Evolutionary conservation across 2,329 filamentous ascomycete species (phyloP).

Genomic region (Berkeleyomyces basicola): DNA sequence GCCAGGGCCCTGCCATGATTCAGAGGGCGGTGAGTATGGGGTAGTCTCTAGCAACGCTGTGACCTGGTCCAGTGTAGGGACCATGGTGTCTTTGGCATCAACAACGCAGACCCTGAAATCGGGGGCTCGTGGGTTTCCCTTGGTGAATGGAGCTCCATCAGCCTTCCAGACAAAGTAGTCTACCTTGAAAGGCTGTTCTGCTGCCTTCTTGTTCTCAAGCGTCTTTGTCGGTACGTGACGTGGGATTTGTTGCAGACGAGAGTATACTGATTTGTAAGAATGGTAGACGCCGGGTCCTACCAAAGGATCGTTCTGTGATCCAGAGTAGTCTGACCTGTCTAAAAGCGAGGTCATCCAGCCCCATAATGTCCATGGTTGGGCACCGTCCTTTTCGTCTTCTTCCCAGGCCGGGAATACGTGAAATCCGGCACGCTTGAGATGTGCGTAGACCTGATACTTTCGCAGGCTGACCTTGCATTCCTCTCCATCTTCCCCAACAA

Average conservation of each 20-base stretch:
- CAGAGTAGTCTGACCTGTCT: constrained; percentile 15
- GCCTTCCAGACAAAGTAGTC: constrained; percentile 70
- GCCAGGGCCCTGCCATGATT: constrained; percentile 25
- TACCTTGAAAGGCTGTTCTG: constrained; percentile 46
- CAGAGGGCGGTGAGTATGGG: constrained; percentile 28
- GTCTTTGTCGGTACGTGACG: constrained; percentile 39
- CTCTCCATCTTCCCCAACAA: constrained; percentile 54
- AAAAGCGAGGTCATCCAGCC: constrained; percentile 38
- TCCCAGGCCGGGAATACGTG: constrained; percentile 53
- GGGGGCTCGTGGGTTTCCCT: constrained; percentile 58
- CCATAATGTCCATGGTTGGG: constrained; percentile 24
- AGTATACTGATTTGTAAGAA: constrained; percentile 55
- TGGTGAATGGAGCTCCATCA: constrained; percentile 47
- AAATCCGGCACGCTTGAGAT: constrained; percentile 71
- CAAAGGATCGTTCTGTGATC: constrained; percentile 32
- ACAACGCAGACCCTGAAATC: constrained; percentile 77
- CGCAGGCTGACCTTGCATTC: constrained; percentile 49
- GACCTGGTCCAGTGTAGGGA: constrained; percentile 62
- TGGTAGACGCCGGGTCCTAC: constrained; percentile 48
- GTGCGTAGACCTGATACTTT: constrained; percentile 74
- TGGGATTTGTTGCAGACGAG: constrained; percentile 55
- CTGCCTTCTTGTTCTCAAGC: constrained; percentile 15
- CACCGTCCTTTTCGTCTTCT: constrained; percentile 14
- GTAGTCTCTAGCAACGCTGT: constrained; percentile 54
- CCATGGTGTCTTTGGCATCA: constrained; percentile 50